These are phyloP conservation scores for Psilocybe cubensis DNA, from an alignment of 768 basidiomycete species.

Conservation along the genomic window DNA sequence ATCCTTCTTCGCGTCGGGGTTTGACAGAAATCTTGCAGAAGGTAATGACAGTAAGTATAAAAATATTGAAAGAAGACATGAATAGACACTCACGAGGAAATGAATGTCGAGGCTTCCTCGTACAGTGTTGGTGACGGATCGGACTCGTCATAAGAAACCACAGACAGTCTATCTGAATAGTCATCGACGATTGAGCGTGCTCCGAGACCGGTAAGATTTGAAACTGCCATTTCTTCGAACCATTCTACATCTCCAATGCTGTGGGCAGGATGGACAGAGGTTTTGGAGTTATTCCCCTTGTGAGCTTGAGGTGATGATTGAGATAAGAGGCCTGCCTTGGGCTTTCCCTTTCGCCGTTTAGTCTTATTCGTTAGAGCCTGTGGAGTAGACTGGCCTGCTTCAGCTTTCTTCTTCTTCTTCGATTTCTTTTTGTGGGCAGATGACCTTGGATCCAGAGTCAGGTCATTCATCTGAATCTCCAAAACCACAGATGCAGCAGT, in stretches of 20 bases:
- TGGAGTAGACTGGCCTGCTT: neutral
- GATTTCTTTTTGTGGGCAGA: conserved; percentile 8
- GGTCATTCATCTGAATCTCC: conserved; percentile 13
- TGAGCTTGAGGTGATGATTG: conserved; percentile 12
- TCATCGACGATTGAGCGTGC: conserved; percentile 50
- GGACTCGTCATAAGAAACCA: conserved; percentile 32
- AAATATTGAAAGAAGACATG: neutral
- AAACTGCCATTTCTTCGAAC: conserved; percentile 14
- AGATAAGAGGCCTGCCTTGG: conserved; percentile 14
- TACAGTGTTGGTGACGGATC: conserved; percentile 41
- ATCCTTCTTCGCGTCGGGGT: conserved; percentile 46
- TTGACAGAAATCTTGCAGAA: conserved; percentile 50
- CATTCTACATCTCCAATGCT: conserved; percentile 2
- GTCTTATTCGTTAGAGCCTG: neutral
- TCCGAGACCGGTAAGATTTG: conserved; percentile 20
- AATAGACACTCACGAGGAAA: conserved; percentile 57
- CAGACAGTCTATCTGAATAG: conserved; percentile 47
- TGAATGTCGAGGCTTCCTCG: conserved; percentile 61
- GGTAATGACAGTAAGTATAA: neutral
- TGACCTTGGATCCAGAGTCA: conserved; percentile 8
- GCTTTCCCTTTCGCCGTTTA: conserved; percentile 14
- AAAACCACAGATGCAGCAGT: conserved; percentile 5
- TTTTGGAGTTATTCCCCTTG: conserved; percentile 16
- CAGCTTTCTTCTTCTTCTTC: conserved; percentile 16
- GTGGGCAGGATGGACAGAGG: neutral